Percentiles rank a stretch among this genome's conserved stretches.
phyloP scores from a whole-genome alignment of 768 basidiomycete species.

The Termitomyces sp. region DNA sequence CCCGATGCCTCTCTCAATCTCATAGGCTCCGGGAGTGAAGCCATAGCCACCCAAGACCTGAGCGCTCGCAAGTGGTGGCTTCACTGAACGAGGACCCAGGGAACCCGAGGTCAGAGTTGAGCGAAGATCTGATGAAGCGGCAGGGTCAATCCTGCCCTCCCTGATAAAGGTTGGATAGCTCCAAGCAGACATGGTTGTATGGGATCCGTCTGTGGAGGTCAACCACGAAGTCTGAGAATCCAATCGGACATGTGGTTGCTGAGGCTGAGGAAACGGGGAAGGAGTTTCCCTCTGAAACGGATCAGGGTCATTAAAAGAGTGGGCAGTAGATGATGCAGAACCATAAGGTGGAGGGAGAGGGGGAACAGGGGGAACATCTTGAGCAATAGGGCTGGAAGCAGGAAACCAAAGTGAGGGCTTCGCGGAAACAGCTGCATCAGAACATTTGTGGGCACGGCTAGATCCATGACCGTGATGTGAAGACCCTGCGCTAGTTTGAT shows the following conservation, averaged over 20 bases:
- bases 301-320: conserved; percentile 43
- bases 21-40: conserved; percentile 36
- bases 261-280: conserved; percentile 25
- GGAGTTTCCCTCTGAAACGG: conserved; percentile 58
- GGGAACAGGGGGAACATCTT: conserved; percentile 60
- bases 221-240: conserved; percentile 74
- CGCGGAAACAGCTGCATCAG: conserved; percentile 37
- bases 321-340: conserved; percentile 34
- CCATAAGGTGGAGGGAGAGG: conserved; percentile 61
- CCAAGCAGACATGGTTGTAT: conserved; percentile 57
- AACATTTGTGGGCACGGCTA: conserved; percentile 28
- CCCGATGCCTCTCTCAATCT: conserved; percentile 49
- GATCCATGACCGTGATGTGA: conserved; percentile 28
- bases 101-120: conserved; percentile 32
- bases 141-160: conserved; percentile 26
- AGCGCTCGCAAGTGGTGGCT: conserved; percentile 50
- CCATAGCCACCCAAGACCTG: conserved; percentile 69
- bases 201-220: conserved; percentile 55
- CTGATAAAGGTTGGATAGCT: conserved; percentile 52
- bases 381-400: conserved; percentile 34
- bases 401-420: conserved; percentile 66
- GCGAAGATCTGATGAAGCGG: conserved; percentile 36
- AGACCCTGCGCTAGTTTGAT: conserved; percentile 38
- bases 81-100: conserved; percentile 37
- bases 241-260: conserved; percentile 40